Evolutionary conservation across 306 rosid species (phyloP), one percentile per base, ranked within the genome.

Genomic region (Datisca glomerata): DNA sequence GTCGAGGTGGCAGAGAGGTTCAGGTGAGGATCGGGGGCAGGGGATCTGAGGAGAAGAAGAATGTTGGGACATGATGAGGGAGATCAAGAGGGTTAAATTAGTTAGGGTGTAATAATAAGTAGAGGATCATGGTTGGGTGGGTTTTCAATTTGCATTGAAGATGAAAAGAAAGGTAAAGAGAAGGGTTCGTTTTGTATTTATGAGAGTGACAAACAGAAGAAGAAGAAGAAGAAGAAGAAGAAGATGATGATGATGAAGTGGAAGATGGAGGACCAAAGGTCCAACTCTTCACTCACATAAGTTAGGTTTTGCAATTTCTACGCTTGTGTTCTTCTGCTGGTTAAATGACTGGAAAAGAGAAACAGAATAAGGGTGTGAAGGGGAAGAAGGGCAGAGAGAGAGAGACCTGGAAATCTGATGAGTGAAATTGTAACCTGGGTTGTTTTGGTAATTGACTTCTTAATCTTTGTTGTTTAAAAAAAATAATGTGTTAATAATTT

Each of bases 41-140:
- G 85, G 44, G 67, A 74, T 70, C 74, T 74, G 61, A 56, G 87
- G 55, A 24, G 74, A 61, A 32, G 84, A 51, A 51, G 96, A 74
- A 49, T 73, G 69, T 27, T 49, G 47, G 35, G 93, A 57, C 98
- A 89, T 89, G 72, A 47, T 43, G 32, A 14, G 22, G 40, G 68
- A 76, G 85, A 79, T 75, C 70, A 61, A 49, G 35, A 13, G 43
- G 76, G 60, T 63, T 55, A 66, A 49, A 59, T 16, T 27, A 71
- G 77, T 67, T 72, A 80, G 0, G 57, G 59, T 61, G 71, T 60
- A 69, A 66, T 66, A 50, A 75, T 64, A 57, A 48, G 73, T 47
- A 56, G 63, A 56, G 71, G 91, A 89, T 70, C 75, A 51, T 45
- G 29, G 45, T 43, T 59, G 49, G 66, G 51, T n/a, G n/a, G n/a